Conservation (phyloP, 106 monocot genomes). For the Gastrodia elata region DNA sequence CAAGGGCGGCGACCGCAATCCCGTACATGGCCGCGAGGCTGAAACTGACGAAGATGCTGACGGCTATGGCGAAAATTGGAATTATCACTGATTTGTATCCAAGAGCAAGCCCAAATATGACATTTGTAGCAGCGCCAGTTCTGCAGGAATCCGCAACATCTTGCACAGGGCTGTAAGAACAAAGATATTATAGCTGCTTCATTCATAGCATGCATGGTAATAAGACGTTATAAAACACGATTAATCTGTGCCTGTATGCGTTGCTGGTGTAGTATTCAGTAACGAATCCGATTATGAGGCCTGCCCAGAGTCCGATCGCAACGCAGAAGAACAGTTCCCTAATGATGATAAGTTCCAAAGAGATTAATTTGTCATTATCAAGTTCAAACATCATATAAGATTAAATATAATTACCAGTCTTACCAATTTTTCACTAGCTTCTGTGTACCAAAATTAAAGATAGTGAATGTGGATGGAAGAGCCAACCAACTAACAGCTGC, state of each 20-base stretch:
- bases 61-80: conserved; percentile 64
- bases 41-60: conserved; percentile 64
- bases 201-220: neutral
- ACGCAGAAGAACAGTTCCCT: conserved; percentile 47
- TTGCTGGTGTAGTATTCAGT: conserved; percentile 50
- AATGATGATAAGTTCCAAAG: neutral
- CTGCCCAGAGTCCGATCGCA: conserved; percentile 43
- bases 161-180: conserved; percentile 51
- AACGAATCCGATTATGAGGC: conserved; percentile 35
- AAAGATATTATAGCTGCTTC: neutral
- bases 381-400: neutral
- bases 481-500: conserved; percentile 47
- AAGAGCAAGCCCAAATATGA: conserved; percentile 67
- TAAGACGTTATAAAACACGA: neutral
- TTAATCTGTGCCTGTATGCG: conserved; percentile 29
- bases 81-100: conserved; percentile 74
- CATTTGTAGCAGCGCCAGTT: conserved; percentile 66
- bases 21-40: conserved; percentile 67
- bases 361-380: neutral
- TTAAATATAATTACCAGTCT: neutral
- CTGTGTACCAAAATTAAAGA: conserved; percentile 50
- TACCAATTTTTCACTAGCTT: conserved; percentile 80
- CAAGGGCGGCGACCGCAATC: conserved; percentile 65
- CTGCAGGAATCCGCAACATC: conserved; percentile 74
- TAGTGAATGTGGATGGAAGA: conserved; percentile 54